Percentiles rank a stretch among this genome's conserved stretches.
Evolutionary conservation across 257 asterid species (phyloP).

Genomic region (Agastache rugosa): DNA sequence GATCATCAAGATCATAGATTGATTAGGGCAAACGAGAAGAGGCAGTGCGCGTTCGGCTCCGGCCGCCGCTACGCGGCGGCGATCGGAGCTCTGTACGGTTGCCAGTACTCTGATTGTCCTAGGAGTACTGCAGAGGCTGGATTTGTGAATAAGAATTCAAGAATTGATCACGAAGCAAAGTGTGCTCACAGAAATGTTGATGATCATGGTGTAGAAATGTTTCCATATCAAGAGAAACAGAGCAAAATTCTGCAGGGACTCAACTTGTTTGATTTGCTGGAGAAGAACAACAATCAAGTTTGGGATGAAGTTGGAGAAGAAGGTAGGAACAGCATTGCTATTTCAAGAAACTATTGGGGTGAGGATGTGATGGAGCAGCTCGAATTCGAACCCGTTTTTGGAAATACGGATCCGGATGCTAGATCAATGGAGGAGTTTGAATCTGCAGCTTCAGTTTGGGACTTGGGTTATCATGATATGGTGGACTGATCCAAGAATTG

Average conservation of each 20-base stretch:
- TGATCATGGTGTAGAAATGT: background rate
- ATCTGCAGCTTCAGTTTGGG: conserved; percentile 57
- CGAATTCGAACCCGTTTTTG: conserved; percentile 24
- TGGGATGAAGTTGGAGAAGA: conserved; percentile 37
- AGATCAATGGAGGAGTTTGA: conserved; percentile 35
- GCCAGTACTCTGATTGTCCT: conserved; percentile 27
- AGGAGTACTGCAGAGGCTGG: conserved; percentile 32
- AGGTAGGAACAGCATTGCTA: background rate
- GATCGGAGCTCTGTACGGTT: background rate
- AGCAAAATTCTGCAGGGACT: conserved; percentile 1
- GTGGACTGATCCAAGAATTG: background rate
- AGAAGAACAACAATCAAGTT: too few species aligned
- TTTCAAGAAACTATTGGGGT: conserved; percentile 42
- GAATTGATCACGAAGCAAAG: conserved; percentile 24
- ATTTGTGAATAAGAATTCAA: conserved; percentile 43
- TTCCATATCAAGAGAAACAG: background rate
- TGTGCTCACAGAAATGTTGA: conserved; percentile 1
- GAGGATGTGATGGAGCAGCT: conserved; percentile 34
- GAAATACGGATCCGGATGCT: conserved; percentile 31
- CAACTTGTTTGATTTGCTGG: conserved; percentile 21
- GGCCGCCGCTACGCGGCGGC: background rate
- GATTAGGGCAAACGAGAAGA: conserved; percentile 31
- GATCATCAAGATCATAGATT: background rate
- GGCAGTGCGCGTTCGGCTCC: conserved; percentile 40
- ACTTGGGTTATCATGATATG: conserved; percentile 43